These are phyloP conservation scores for Haberlea rhodopensis DNA, from an alignment of 257 asterid species.

Conservation along the genomic window DNA sequence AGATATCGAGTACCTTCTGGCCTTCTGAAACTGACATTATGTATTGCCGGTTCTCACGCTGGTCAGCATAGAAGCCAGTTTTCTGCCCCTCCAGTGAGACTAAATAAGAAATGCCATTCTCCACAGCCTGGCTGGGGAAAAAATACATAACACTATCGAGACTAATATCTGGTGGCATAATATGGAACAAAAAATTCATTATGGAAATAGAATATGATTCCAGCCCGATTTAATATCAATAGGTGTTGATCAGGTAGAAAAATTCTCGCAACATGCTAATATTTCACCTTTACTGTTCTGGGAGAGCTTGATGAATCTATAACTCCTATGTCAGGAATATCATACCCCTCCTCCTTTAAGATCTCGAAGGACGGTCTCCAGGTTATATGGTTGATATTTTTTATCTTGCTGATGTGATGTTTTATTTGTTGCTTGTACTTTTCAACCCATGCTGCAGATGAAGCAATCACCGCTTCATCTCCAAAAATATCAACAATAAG, in stretches of 20 bases:
- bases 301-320: slow-evolving; percentile 35
- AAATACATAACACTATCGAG: slow-evolving; percentile 11
- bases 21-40: slow-evolving; percentile 77
- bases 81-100: slow-evolving; percentile 91
- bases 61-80: slow-evolving; percentile 97
- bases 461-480: slow-evolving; percentile 86
- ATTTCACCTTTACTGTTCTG: no score
- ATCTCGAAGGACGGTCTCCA: no score
- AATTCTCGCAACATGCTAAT: no score
- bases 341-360: slow-evolving; percentile 92
- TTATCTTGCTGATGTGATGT: no score
- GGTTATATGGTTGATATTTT: no score
- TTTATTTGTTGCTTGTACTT: no score
- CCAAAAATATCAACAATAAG: slow-evolving; percentile 54
- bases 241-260: no score
- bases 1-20: slow-evolving; percentile 70
- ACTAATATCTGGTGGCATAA: not conserved
- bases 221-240: no score
- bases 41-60: slow-evolving; percentile 84
- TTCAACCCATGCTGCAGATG: slow-evolving; percentile 99
- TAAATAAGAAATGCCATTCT: slow-evolving; percentile 73
- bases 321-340: slow-evolving; percentile 44
- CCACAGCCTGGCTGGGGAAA: slow-evolving; percentile 61
- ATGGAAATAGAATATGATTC: not conserved
- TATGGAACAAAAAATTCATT: slow-evolving; percentile 12